Evolutionary conservation across 2,329 filamentous ascomycete genomes (phyloP), one percentile per base, ranked within the genome.

Genomic region (Hypoxylon sp.): DNA sequence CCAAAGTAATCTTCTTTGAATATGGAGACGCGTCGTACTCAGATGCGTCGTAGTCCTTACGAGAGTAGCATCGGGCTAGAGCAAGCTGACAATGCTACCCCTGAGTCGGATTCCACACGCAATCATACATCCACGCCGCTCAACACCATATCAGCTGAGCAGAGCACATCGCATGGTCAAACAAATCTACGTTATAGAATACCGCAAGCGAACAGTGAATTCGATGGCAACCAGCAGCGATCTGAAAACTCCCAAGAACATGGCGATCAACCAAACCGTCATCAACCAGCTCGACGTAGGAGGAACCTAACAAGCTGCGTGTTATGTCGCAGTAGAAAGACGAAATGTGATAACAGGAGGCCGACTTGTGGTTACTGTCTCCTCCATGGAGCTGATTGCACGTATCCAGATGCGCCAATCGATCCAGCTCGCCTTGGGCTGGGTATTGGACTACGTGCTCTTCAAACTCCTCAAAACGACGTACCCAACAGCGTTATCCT

Each of bases 301-400:
- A 58, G 40, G 10, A 31, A 58, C 27, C 40, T 33, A n/a, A 31
- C 42, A 22, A 58, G 27, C 11, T 48, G 55, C 30, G 1, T 33
- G n/a, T n/a, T 35, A 20, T 58, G 55, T n/a, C 42, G 27, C 13
- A 35, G 20, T 3, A 48, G 42, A 3, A 58, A 46, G 20, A 58
- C 6, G 25, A 46, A 58, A 58, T 58, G 55, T n/a, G 42, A 58
- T 10, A 46, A 58, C 40, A 33, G 22, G 14, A 58, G 25, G 31
- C 55, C 55, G 14, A 17, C 40, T 20, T 58, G 55, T 22, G 27
- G 40, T n/a, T 20, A 58, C 14, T 58, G 55, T 48, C 6, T 33
- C 8, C 25, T 27, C 27, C 42, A 46, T 5, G 25, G 30, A 5
- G 25, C 17, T n/a, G 40, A 48, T 31, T 58, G 55, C 42, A 14